phyloP scores from a whole-genome alignment of 352 stramenopile genomes.

The Pythium aristosporum region DNA sequence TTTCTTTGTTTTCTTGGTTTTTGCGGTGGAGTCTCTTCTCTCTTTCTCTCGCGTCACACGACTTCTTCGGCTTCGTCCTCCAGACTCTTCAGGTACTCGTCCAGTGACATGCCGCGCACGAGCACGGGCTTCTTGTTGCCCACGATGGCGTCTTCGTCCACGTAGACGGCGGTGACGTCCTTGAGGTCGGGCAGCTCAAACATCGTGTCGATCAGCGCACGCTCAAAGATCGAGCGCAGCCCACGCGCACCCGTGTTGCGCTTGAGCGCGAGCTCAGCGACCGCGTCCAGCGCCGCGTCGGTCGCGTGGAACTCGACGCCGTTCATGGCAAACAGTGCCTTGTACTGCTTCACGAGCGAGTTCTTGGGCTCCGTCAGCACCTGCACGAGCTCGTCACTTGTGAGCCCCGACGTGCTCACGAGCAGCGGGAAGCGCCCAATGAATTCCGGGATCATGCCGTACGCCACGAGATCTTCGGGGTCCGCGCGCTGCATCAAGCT shows the following conservation, averaged over 20 bases:
- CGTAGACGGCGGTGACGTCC: conserved; percentile 92
- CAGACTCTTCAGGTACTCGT: conserved; percentile 74
- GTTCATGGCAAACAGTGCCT: conserved; percentile 95
- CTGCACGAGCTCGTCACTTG: conserved; percentile 91
- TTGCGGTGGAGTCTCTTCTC: too few species aligned
- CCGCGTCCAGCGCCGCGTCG: conserved; percentile 91
- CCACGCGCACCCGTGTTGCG: conserved; percentile 96
- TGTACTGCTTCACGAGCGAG: conserved; percentile 97
- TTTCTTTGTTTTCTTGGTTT: not conserved
- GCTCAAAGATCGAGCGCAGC: conserved; percentile 94
- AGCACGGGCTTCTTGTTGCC: conserved; percentile 90
- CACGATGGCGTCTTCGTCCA: conserved; percentile 92
- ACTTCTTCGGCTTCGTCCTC: conserved; percentile 58
- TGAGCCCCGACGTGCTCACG: conserved; percentile 92
- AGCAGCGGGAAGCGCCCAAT: conserved; percentile 97
- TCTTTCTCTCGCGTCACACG: conserved; percentile 26
- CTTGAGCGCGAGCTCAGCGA: conserved; percentile 90
- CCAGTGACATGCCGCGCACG: conserved; percentile 68
- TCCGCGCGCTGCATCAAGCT: conserved; percentile 92
- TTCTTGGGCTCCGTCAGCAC: conserved; percentile 98
- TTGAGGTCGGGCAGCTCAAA: conserved; percentile 93
- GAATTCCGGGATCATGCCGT: conserved; percentile 98
- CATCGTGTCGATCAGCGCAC: conserved; percentile 95
- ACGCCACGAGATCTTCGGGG: conserved; percentile 95
- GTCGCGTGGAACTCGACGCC: conserved; percentile 96